phyloP scores from a whole-genome alignment of 2,329 filamentous ascomycete genomes.

The Fusarium sarcochroum region DNA sequence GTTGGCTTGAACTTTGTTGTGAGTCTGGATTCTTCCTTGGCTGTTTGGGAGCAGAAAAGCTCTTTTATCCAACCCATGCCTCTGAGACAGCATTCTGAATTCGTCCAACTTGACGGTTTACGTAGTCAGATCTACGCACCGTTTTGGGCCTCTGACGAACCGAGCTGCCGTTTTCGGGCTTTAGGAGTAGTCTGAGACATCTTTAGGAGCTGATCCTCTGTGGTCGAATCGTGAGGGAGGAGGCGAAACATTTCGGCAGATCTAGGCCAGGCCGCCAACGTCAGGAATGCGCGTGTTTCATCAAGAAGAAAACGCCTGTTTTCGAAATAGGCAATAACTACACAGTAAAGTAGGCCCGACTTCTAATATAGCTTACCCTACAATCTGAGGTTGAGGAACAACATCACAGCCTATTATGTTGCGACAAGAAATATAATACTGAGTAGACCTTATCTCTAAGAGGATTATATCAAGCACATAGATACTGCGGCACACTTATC shows the following conservation, averaged over 20 bases:
- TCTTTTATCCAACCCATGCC: background rate
- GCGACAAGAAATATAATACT: too few species aligned
- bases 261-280: background rate
- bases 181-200: conserved; percentile 12
- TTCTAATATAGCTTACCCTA: background rate
- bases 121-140: background rate
- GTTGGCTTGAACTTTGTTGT: conserved; percentile 6
- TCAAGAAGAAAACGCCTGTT: background rate
- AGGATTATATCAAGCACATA: too few species aligned
- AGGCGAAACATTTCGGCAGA: background rate
- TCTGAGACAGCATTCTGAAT: conserved; percentile 23
- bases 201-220: background rate
- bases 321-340: background rate
- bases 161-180: conserved; percentile 11
- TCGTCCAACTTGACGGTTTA: conserved; percentile 3
- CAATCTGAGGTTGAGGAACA: background rate
- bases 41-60: conserved; percentile 9
- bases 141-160: conserved; percentile 2
- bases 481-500: too few species aligned
- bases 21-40: background rate
- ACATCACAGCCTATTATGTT: too few species aligned
- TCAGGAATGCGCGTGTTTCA: conserved; percentile 28
- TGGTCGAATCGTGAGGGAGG: background rate
- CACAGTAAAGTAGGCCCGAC: too few species aligned
- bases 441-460: too few species aligned